Evolutionary conservation across 495 filamentous ascomycete genomes (phyloP).

Genomic region (Astrothelium subdiscretum): DNA sequence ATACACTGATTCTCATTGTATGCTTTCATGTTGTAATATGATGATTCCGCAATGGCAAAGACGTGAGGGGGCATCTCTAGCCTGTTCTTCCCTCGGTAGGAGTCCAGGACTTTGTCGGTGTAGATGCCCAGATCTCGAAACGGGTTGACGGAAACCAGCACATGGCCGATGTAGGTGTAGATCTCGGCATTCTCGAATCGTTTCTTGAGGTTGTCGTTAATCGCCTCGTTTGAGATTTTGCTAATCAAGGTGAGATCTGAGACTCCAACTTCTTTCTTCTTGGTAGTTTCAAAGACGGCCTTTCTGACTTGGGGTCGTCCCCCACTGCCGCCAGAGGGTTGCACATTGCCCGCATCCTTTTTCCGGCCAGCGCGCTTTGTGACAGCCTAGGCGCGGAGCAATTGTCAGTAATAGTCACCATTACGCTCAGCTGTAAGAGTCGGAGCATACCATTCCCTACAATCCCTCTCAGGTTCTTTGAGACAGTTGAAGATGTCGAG

Average conservation of each 20-base stretch:
- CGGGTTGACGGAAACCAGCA: constrained; percentile 97
- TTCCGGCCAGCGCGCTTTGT: constrained; percentile 49
- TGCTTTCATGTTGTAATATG: constrained; percentile 99
- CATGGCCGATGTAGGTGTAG: constrained; percentile 99
- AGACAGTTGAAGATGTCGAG: neutral
- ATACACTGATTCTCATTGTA: constrained; percentile 99
- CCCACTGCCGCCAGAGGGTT: constrained; percentile 36
- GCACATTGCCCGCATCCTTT: constrained; percentile 48
- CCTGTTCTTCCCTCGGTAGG: constrained; percentile 91
- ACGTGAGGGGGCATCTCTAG: constrained; percentile 94
- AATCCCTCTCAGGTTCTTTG: neutral
- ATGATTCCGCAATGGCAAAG: constrained; percentile 89
- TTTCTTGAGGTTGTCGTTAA: constrained; percentile 97
- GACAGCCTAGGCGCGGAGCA: constrained; percentile 19
- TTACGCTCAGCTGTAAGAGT: neutral
- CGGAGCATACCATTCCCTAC: neutral
- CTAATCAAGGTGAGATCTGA: constrained; percentile 95
- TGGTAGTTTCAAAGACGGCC: constrained; percentile 85
- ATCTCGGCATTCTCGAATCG: constrained; percentile 94
- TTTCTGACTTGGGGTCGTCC: constrained; percentile 73
- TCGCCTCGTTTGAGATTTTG: constrained; percentile 97
- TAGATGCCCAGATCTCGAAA: constrained; percentile 98
- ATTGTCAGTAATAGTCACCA: neutral
- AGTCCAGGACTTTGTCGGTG: constrained; percentile 80
- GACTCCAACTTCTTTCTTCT: constrained; percentile 98